Evolutionary conservation across 2,329 filamentous ascomycete genomes (phyloP), one percentile per base, ranked within the genome.

Genomic region (Colletotrichum cuscutae): DNA sequence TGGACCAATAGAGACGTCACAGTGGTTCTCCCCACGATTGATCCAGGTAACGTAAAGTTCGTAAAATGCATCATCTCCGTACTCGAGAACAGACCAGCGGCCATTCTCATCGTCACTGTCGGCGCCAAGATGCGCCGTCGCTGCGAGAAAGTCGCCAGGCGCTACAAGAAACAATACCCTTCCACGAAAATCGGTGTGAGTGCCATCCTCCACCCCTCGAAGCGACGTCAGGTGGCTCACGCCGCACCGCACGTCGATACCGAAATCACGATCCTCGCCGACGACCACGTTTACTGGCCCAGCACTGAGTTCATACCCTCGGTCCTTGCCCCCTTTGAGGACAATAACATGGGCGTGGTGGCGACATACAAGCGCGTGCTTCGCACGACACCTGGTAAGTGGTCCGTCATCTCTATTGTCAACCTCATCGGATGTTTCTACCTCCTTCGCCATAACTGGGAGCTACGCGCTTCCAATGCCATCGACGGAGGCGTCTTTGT

Each of bases 381-480:
- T 6, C 84, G 87, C 2, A 81, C 81, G 7, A 65, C 68, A 0
- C 74, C 75, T 0, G 78, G 79, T 4, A 35, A 79, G 1, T 81
- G 78, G 78, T 68, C 66, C 5, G 80, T 79, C 66, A 35, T 46
- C 0, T 80, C 80, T 0, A 79, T 87, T 65, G 85, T 49, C 15
- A 91, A 92, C 79, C 86, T 90, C 77, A 81, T 92, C 22, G 89
- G 88, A 0, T 86, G 86, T 35, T 78, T 86, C n/a, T 91, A 92
- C 77, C 85, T 92, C 1, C 85, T 89, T 75, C 87, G 90, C 0
- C 89, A 91, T 78, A 91, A 91, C 77, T 92, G 88, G 78, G 90
- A 92, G 77, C 87, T 89, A 65, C 84, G 86, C 1, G 83, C 88
- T 0, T 87, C 87, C 7, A 89, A 88, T 73, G 82, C 86, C 7